Base-by-base conservation (phyloP, 2,329 filamentous ascomycete genomes). In the Curvularia sp. region DNA sequence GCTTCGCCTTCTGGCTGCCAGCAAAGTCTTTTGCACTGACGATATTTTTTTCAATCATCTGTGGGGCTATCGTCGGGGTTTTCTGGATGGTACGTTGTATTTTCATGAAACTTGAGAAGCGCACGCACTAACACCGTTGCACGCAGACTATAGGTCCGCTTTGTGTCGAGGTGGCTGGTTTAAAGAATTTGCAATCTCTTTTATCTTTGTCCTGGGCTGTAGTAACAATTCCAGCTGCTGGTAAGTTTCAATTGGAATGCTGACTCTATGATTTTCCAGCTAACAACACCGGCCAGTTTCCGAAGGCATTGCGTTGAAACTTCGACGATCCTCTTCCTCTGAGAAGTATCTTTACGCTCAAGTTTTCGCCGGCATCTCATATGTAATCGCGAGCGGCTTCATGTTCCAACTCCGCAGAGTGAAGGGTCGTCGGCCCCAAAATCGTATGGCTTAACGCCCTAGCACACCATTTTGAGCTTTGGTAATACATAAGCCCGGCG, bases 1-100 rank as follows among this genome's bases (percentile, higher is more conserved):
- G 5, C 69, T 76, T 41, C 80, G 80, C 73, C 0, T 71, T 84
- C 21, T 84, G 83, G 82, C 70, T 82, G 1, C 80, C 80, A 3
- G 78, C 80, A 3, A 74, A 67, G 2, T 74, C 69, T 5, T 83
- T 76, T 52, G 81, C 74, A 1, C 61, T 81, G 8, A 67, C 79
- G 1, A 63, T 81, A 1, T 74, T 83, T 53, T 83, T 82, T 57
- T 75, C 77, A 0, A 59, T 84, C 8, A 30, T 81, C 0, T 71
- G 72, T 51, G 82, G 82, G 2, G 77, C 77, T 5, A 77, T 80
- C 7, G 66, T 81, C 27, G 82, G 83, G 0, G 76, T 80, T 0
- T 83, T 82, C 60, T 84, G 82, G 81, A 79, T 79, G 70, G 77
- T 78, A 57, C 54, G 64, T 64, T 64, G 42, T 9, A 13, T n/a